Evolutionary conservation across 495 filamentous ascomycete species (phyloP), one percentile per base, ranked within the genome.

Genomic region (Podospora pseudoanserina): DNA sequence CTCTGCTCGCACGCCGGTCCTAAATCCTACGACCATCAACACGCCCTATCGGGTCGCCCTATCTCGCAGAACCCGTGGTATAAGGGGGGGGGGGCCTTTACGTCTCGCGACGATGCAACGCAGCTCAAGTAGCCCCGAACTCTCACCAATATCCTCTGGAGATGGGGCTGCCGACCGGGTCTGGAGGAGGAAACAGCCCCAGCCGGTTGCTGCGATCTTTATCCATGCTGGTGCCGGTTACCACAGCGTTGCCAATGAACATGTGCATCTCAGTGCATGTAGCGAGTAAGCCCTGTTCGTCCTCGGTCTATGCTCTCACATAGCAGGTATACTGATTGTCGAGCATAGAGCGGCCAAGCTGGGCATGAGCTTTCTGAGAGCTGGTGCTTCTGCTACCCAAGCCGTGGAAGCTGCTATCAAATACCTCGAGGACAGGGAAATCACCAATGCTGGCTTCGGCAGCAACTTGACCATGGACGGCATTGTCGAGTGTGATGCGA

Each of bases 171-270:
- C 66, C 20, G 76, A 75, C 32, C 70, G 69, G 20, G 61, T 72
- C 18, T 72, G 69, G 67, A 71, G 60, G 53, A 69, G 70, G 26
- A 73, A 66, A 49, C 69, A 58, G 30, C 71, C 79, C 1, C 69
- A 58, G 34, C 71, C 78, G 1, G 77, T 84, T 20, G 75, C 80
- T 67, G 91, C 90, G n/a, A 91, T 98, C 44, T 97, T 97, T 74
- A 88, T 98, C 66, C 95, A 99, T 81, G 95, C 94, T 23, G 95
- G 95, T 15, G 95, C 95, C 19, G 95, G 95, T n/a, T 97, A 90
- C 73, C 95, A 99, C 77, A 96, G 92, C 72, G 73, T 81, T 18
- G 85, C 89, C 63, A 97, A 98, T 78, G 93, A 98, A 75, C 79
- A 81, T 18, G 81, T 89, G 53, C 95, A 99, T 75, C 85, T 98